Evolutionary conservation across 768 basidiomycete species (phyloP).

Genomic region (Calocybe indica): DNA sequence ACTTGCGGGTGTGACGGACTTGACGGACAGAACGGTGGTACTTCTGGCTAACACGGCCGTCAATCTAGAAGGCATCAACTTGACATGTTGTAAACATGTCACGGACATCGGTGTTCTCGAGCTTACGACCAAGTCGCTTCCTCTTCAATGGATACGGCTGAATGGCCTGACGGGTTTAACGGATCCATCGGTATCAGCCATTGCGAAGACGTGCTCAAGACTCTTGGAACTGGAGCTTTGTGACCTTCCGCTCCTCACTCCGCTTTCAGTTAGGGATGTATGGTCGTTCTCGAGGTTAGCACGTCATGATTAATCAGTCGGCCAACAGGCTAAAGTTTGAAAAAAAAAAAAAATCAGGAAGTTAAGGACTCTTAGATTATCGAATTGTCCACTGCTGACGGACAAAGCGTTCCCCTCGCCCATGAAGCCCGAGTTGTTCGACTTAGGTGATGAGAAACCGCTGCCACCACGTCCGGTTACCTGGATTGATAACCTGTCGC

Average conservation of each 20-base stretch:
- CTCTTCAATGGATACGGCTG: conserved; percentile 71
- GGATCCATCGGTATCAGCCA: conserved; percentile 53
- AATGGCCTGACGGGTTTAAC: conserved; percentile 62
- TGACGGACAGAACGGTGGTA: conserved; percentile 65
- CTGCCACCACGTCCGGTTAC: conserved; percentile 50
- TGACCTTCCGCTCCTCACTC: conserved; percentile 62
- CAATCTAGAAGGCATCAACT: conserved; percentile 68
- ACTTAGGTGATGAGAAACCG: conserved; percentile 36
- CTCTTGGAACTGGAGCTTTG: conserved; percentile 80
- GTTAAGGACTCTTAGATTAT: conserved; percentile 69
- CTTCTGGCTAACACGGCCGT: conserved; percentile 56
- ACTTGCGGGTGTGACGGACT: conserved; percentile 60
- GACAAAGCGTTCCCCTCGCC: conserved; percentile 74
- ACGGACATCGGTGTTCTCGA: conserved; percentile 76
- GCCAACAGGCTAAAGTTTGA: conserved; percentile 8
- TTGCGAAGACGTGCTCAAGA: conserved; percentile 69
- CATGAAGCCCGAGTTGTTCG: conserved; percentile 18
- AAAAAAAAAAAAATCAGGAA: conserved; percentile 34
- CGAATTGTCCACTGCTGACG: conserved; percentile 70
- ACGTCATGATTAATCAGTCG: not conserved
- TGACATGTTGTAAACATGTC: conserved; percentile 69
- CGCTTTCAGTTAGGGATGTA: conserved; percentile 69
- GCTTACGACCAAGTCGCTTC: conserved; percentile 59
- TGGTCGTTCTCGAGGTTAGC: conserved; percentile 66
- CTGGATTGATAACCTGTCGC: conserved; percentile 58